Base-by-base conservation (phyloP, 2,329 filamentous ascomycete species). In the Herpotrichia juniperi region DNA sequence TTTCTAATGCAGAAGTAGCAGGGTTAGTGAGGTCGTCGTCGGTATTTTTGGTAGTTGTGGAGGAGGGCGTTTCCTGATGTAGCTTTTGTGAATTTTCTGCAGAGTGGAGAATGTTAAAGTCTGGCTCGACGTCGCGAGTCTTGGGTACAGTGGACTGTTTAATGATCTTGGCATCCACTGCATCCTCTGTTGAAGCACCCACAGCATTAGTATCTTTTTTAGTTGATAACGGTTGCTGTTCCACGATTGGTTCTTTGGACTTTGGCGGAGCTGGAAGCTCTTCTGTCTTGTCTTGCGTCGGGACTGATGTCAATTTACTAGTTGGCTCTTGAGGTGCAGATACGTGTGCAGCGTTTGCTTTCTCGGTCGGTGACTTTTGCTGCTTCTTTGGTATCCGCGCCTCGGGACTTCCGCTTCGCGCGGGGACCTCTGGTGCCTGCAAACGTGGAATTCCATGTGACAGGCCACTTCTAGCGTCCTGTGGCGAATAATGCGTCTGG, bases 391-490 rank as follows among this genome's bases (percentile, higher is more conserved):
- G 8, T 46, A 66, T 67, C 4, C 53, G 56, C 8, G 42, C 16
- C 31, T 61, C 56, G 16, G 61, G 58, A 28, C 59, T 66, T 19
- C 50, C 53, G 7, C 32, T 30, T 6, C 28, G 25, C 9, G 31
- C 22, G 9, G 40, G 22, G 34, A 26, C 28, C 6, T 35, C 50
- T 5, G 16, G 14, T 19, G 17, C 26, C 19, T 34, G 28, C 3
- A 34, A 6, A 30, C 24, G 8, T 19, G 26, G 25, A 3, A 19
- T 30, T 17, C 11, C 31, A 19, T 9, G 25, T 24, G 43, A 60
- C 53, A 71, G 49, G 54, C 59, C 66, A 59, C 70, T 72, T 53
- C 70, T 67, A 61, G 63, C 70, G 55, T 72, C 70, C 54, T 73
- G 70, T 39, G 70, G 66, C 53, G 70, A 72, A 53, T 73, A 73